Conservation (phyloP, 1,284 basidiomycete species). For the Sporisorium iseilematis-ciliati region DNA sequence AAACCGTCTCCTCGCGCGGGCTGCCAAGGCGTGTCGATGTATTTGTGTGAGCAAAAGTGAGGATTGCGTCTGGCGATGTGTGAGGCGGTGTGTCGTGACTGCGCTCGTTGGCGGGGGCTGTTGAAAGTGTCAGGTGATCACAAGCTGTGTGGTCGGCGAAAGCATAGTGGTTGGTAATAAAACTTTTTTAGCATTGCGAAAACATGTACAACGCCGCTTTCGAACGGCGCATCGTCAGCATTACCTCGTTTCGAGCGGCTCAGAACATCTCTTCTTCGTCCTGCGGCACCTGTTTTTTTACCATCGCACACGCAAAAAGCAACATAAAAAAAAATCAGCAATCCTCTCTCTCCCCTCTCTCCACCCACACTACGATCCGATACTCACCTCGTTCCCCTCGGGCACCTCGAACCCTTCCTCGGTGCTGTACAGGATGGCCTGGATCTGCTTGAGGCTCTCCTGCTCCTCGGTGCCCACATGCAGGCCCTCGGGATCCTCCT, state of each 20-base stretch:
- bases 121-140: too few species aligned
- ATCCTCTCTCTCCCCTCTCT: background rate
- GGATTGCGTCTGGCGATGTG: too few species aligned
- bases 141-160: background rate
- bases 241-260: too few species aligned
- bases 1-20: too few species aligned
- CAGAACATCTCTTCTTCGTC: slow-evolving; percentile 48
- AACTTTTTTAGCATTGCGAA: background rate
- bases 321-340: too few species aligned
- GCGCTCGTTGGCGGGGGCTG: too few species aligned
- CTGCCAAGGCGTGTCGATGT: too few species aligned
- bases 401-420: slow-evolving; percentile 73
- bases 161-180: background rate
- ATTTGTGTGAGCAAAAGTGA: too few species aligned
- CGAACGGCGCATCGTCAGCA: too few species aligned
- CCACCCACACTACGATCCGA: background rate
- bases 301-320: background rate
- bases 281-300: slow-evolving; percentile 13
- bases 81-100: too few species aligned
- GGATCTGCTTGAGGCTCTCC: slow-evolving; percentile 82
- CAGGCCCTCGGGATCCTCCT: slow-evolving; percentile 16
- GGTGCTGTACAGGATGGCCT: slow-evolving; percentile 93
- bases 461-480: slow-evolving; percentile 72
- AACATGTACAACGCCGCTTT: background rate
- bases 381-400: slow-evolving; percentile 54